Evolutionary conservation across 2,329 filamentous ascomycete species (phyloP), one percentile per base, ranked within the genome.

Genomic region (Trichothecium roseum): DNA sequence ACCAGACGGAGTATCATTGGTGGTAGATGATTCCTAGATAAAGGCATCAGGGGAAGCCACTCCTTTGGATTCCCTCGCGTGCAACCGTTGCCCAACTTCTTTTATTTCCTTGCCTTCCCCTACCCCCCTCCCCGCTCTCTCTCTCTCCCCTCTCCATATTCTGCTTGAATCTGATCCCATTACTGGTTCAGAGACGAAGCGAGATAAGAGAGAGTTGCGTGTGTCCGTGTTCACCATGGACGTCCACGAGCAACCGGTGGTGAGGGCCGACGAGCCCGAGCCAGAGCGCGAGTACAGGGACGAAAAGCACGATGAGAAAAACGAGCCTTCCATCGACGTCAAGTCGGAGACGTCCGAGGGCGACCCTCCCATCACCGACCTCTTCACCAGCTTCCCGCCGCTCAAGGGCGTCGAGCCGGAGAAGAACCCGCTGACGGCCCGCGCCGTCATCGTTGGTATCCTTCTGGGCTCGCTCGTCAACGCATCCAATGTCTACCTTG

Each of bases 401-500:
- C 46, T 59, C 20, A 59, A 62, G 43, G 57, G 59, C 14, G 43
- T 63, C n/a, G 45, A 50, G 30, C 62, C 66, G 35, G 62, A 69
- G 42, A 48, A 57, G 10, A 55, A 62, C 42, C 70, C 74, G 34
- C 45, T 78, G 31, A 78, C 72, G 7, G 46, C 70, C 24, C 66
- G 74, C 30, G 72, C 74, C 13, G 54, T 78, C 17, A 38, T 74
- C 28, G 56, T 72, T 24, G 74, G 74, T 31, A 63, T 69, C 37
- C 47, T 70, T 29, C 65, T 74, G 20, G 74, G 74, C 32, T 71
- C 67, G 13, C 60, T 78, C 8, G 72, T 78, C 44, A 76, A 75
- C 45, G 71, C 72, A 8, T 76, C 72, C 39, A 78, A 78, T 48
- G 60, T 78, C 29, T 78, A 78, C 44, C 63, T 78, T 18, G 72